Base-by-base conservation (phyloP, 108 stramenopile species). In the Skeletonema potamos region DNA sequence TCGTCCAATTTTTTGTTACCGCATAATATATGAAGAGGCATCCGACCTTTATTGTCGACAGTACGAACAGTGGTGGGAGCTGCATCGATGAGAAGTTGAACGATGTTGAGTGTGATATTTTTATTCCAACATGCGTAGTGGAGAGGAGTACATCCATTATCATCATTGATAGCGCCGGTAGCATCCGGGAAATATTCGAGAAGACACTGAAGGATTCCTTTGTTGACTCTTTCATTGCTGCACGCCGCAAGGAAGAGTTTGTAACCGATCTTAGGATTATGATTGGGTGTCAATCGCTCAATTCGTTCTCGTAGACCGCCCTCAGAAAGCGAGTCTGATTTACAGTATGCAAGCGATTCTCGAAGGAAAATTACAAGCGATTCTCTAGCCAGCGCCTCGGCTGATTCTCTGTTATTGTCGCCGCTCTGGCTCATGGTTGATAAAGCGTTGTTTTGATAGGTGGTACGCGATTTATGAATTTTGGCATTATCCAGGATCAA, bases 11-110 rank as follows among this genome's bases (percentile, higher is more conserved):
- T 20, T 1, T 5, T 26, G 39, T 29, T 43, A 0, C 26, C 3
- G 9, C 64, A 65, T 26, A 65, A 41, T 8, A 6, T 1, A 29
- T 65, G 64, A n/a, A 65, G 28, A 48, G 64, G 64, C 26, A 65
- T 36, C 41, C 41, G 6, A 4, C 64, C 64, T 11, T 7, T 11
- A 18, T 37, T 27, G 20, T 48, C 44, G 2, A 15, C 12, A 10
- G 22, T 36, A 18, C 13, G 9, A 24, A 46, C 39, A 29, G 64
- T 22, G 20, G 48, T 20, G 34, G 64, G 64, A 13, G 22, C 41
- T 18, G 29, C 27, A 51, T 65, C 5, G 8, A 65, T 11, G 10
- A 65, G 64, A 18, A 65, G 26, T 41, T 65, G 64, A 24, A 65
- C 27, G 11, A 20, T 51, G 7, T 2, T 10, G 22, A 18, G 44